Evolutionary conservation across 1,284 basidiomycete genomes (phyloP).

Genomic region (Flammula alnicola): DNA sequence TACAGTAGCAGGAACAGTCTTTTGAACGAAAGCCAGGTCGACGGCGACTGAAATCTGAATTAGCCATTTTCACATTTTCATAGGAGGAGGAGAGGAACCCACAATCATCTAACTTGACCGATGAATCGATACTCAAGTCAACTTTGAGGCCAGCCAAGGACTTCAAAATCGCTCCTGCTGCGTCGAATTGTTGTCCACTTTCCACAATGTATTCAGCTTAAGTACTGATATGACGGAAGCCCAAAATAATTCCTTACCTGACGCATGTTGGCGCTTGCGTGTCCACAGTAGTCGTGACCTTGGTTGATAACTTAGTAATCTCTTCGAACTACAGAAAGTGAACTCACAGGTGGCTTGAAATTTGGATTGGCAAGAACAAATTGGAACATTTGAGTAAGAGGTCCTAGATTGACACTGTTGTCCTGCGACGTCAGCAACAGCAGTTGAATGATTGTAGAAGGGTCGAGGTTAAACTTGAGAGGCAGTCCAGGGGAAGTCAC

Average conservation of each 20-base stretch:
- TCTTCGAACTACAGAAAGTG: background rate
- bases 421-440: slow-evolving; percentile 57
- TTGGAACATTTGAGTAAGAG: slow-evolving; percentile 63
- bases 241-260: slow-evolving; percentile 44
- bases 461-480: slow-evolving; percentile 70
- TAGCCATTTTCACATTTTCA: background rate
- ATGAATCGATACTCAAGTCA: slow-evolving; percentile 52
- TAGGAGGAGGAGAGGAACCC: slow-evolving; percentile 21
- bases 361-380: slow-evolving; percentile 57
- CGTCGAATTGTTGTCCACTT: slow-evolving; percentile 69
- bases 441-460: slow-evolving; percentile 64
- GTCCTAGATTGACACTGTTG: slow-evolving; percentile 67
- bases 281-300: slow-evolving; percentile 65
- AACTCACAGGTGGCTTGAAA: slow-evolving; percentile 51
- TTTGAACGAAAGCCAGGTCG: slow-evolving; percentile 67
- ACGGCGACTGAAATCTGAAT: slow-evolving; percentile 49
- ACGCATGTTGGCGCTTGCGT: slow-evolving; percentile 55
- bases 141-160: slow-evolving; percentile 64
- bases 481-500: slow-evolving; percentile 66
- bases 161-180: slow-evolving; percentile 64
- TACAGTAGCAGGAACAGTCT: slow-evolving; percentile 61
- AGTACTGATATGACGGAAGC: slow-evolving; percentile 20
- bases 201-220: slow-evolving; percentile 16
- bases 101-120: slow-evolving; percentile 67
- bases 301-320: background rate